Evolutionary conservation across 2,329 filamentous ascomycete genomes (phyloP).

Genomic region (Monosporascus sp.): DNA sequence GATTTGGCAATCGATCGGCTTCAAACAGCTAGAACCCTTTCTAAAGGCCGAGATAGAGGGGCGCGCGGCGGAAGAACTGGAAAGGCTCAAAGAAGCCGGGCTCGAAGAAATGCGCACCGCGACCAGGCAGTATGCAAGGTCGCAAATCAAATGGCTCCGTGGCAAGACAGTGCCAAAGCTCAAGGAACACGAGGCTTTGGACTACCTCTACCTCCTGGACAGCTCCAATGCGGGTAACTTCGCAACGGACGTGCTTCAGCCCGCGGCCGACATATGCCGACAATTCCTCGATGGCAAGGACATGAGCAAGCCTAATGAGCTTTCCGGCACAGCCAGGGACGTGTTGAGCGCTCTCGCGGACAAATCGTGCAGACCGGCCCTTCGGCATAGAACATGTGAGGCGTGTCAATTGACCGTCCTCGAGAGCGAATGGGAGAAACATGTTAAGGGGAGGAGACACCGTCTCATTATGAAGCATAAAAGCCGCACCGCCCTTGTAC

Average conservation of each 20-base stretch:
- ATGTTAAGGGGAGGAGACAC: constrained; percentile 41
- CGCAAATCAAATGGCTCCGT: constrained; percentile 82
- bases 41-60: constrained; percentile 42
- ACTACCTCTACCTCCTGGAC: constrained; percentile 73
- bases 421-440: constrained; percentile 45
- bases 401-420: constrained; percentile 62
- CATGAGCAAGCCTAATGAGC: constrained; percentile 46
- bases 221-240: constrained; percentile 65
- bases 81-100: constrained; percentile 51
- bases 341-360: constrained; percentile 56
- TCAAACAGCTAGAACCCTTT: constrained; percentile 82
- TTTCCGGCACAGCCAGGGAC: constrained; percentile 45
- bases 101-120: constrained; percentile 75
- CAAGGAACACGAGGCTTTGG: constrained; percentile 45
- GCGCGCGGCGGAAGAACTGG: constrained; percentile 36
- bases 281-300: constrained; percentile 56
- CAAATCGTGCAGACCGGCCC: constrained; percentile 39
- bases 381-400: constrained; percentile 56
- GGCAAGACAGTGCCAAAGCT: constrained; percentile 73
- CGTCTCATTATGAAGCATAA: constrained; percentile 18
- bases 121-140: constrained; percentile 81
- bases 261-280: constrained; percentile 57
- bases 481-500: constrained; percentile 24
- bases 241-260: constrained; percentile 56
- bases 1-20: constrained; percentile 96